Conservation (phyloP, 1,139 yeast species). For the Hanseniaspora uvarum region DNA sequence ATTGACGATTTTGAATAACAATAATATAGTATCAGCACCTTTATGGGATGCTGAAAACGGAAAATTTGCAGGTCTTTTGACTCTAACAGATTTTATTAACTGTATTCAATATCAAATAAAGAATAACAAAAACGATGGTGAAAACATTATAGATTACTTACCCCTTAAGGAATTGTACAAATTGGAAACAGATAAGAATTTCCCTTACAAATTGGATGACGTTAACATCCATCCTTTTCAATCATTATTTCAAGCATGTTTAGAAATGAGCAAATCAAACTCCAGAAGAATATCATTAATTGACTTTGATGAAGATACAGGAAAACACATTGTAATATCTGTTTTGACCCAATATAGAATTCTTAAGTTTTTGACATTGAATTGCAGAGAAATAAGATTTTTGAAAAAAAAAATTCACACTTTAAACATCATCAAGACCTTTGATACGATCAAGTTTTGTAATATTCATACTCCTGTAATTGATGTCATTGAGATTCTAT, state of each 20-base stretch:
- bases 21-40: slow-evolving; percentile 93
- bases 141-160: slow-evolving; percentile 77
- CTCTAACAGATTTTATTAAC: slow-evolving; percentile 86
- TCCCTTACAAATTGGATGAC: slow-evolving; percentile 69
- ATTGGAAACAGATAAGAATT: slow-evolving; percentile 81
- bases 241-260: slow-evolving; percentile 86
- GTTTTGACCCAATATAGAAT: slow-evolving; percentile 95
- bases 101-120: slow-evolving; percentile 92
- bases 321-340: slow-evolving; percentile 85
- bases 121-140: slow-evolving; percentile 41
- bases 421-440: slow-evolving; percentile 48
- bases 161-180: slow-evolving; percentile 77
- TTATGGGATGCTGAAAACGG: slow-evolving; percentile 88
- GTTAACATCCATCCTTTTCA: slow-evolving; percentile 85
- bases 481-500: slow-evolving; percentile 77
- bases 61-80: slow-evolving; percentile 85
- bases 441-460: slow-evolving; percentile 56
- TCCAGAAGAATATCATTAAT: slow-evolving; percentile 91
- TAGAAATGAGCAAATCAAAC: slow-evolving; percentile 76
- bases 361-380: slow-evolving; percentile 85
- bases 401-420: slow-evolving; percentile 65
- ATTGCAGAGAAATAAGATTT: slow-evolving; percentile 89
- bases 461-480: slow-evolving; percentile 88
- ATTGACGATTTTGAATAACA: slow-evolving; percentile 77
- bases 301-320: slow-evolving; percentile 87